Percentiles rank a stretch among this genome's conserved stretches.
phyloP scores from a whole-genome alignment of 345 rosid genomes.

The Sapria himalayana region DNA sequence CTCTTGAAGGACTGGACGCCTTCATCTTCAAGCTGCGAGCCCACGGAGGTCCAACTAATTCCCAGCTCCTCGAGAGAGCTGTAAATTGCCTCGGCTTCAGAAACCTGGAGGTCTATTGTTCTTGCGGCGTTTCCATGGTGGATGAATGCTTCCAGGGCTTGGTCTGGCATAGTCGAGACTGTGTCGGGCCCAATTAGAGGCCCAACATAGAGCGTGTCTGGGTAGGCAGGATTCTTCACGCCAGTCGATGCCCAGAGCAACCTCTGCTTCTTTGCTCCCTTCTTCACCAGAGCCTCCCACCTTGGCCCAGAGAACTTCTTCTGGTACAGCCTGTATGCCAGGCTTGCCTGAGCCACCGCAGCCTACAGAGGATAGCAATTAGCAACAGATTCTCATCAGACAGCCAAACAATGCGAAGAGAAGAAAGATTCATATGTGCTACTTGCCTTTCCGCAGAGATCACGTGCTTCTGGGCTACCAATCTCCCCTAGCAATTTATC shows the following conservation, averaged over 20 bases:
- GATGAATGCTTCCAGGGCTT: constrained; percentile 74
- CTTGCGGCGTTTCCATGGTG: constrained; percentile 73
- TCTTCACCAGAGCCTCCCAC: constrained; percentile 86
- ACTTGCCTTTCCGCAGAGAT: constrained; percentile 85
- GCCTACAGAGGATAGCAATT: constrained; percentile 34
- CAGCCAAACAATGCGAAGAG: too few species aligned
- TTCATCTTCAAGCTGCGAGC: constrained; percentile 67
- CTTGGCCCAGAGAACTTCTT: constrained; percentile 95
- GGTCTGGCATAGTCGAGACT: constrained; percentile 97
- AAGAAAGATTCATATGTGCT: neutral
- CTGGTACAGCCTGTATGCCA: constrained; percentile 88
- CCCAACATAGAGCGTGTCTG: constrained; percentile 67
- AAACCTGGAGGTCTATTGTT: constrained; percentile 71
- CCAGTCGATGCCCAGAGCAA: constrained; percentile 94
- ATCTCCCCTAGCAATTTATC: constrained; percentile 90
- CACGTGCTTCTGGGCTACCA: constrained; percentile 87
- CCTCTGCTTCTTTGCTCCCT: constrained; percentile 97
- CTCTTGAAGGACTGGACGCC: constrained; percentile 89
- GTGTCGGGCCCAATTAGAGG: constrained; percentile 97
- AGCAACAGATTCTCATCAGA: too few species aligned
- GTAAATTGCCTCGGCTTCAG: constrained; percentile 91
- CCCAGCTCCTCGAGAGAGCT: constrained; percentile 92
- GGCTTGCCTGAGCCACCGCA: constrained; percentile 90
- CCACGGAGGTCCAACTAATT: constrained; percentile 67
- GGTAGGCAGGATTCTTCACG: constrained; percentile 90